Evolutionary conservation across 2,329 filamentous ascomycete species (phyloP).

Genomic region (Hymenoscyphus repandus): DNA sequence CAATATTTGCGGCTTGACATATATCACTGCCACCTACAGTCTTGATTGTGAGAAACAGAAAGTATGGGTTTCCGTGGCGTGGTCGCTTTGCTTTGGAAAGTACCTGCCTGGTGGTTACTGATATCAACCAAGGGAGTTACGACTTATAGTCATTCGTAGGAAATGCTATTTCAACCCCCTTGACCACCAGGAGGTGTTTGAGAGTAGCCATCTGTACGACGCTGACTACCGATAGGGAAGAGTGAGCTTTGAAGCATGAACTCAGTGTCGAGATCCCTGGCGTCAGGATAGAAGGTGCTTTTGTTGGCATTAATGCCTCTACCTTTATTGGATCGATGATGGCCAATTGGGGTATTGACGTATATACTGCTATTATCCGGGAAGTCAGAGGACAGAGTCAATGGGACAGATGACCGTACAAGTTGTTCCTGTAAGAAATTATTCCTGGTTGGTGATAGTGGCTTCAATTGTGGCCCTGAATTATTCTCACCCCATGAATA

Average conservation of each 20-base stretch:
- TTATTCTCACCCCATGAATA: constrained; percentile 14
- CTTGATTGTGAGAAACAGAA: not conserved
- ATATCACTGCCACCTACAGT: not conserved
- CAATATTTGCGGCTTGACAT: not conserved
- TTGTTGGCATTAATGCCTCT: constrained; percentile 15
- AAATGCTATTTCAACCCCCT: constrained; percentile 30
- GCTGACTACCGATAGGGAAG: constrained; percentile 23
- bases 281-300: constrained; percentile 21
- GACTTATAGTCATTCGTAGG: not conserved
- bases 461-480: constrained; percentile 8
- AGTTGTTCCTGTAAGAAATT: constrained; percentile 22
- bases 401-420: constrained; percentile 17
- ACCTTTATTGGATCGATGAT: constrained; percentile 5
- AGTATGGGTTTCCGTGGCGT: no score
- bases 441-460: constrained; percentile 15
- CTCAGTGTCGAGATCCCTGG: constrained; percentile 23
- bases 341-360: constrained; percentile 39
- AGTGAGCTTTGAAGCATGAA: constrained; percentile 30
- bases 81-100: no score
- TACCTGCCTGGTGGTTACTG: not conserved
- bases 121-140: not conserved
- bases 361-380: constrained; percentile 48
- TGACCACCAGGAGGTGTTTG: constrained; percentile 45
- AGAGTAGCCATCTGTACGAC: constrained; percentile 30
- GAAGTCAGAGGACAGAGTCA: constrained; percentile 33